Conservation (phyloP, 2,329 filamentous ascomycete genomes). For the Leptosphaerulina australis region DNA sequence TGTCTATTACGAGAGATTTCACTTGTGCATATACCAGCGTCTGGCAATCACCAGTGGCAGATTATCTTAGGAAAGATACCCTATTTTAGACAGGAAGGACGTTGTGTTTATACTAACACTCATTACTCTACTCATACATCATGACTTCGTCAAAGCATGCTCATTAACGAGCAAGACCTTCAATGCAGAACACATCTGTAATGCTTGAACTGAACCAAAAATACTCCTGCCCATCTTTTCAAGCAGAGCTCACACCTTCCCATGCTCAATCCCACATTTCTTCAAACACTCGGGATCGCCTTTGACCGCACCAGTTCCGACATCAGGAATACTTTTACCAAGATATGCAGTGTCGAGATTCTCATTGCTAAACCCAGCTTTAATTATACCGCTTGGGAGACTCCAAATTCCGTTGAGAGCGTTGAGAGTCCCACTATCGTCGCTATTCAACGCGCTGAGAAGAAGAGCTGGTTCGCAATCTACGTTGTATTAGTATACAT, state of each 20-base stretch:
- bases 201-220: background rate
- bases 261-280: conserved; percentile 37
- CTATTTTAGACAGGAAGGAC: conserved; percentile 6
- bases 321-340: conserved; percentile 41
- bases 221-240: background rate
- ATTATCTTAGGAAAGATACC: conserved; percentile 9
- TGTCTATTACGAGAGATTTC: conserved; percentile 8
- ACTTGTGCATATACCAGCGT: conserved; percentile 13
- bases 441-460: conserved; percentile 56
- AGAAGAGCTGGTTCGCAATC: conserved; percentile 58
- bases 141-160: background rate
- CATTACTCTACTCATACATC: conserved; percentile 7
- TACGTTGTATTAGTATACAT: conserved; percentile 22
- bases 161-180: background rate
- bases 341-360: conserved; percentile 41
- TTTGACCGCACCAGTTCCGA: conserved; percentile 53
- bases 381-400: conserved; percentile 51
- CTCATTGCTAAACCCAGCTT: conserved; percentile 52
- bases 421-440: conserved; percentile 59
- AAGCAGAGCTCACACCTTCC: background rate
- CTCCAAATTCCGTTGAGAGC: conserved; percentile 53
- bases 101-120: background rate
- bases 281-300: conserved; percentile 51
- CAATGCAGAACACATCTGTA: background rate
- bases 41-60: conserved; percentile 6